These are phyloP conservation scores for Leccinum fallax DNA, from an alignment of 1,284 basidiomycete genomes.

Conservation along the genomic window DNA sequence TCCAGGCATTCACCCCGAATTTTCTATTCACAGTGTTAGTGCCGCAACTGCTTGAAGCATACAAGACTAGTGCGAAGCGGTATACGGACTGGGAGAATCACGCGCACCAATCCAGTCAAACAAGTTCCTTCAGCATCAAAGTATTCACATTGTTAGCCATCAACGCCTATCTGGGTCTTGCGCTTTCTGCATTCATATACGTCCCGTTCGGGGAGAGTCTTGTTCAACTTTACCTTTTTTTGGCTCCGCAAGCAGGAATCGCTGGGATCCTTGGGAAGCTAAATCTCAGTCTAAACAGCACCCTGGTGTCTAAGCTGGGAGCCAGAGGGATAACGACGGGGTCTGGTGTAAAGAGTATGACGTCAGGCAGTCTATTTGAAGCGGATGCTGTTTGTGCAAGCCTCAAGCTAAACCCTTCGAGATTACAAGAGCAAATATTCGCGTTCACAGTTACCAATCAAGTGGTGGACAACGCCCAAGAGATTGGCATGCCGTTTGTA, in stretches of 20 bases:
- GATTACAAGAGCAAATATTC: conserved; percentile 92
- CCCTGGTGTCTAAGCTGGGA: conserved; percentile 21
- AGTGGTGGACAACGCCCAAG: conserved; percentile 79
- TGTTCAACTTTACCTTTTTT: conserved; percentile 50
- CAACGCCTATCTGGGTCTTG: conserved; percentile 87
- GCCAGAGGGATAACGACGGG: conserved; percentile 18
- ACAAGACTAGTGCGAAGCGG: conserved; percentile 67
- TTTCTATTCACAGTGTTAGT: conserved; percentile 83
- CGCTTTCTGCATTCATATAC: conserved; percentile 87
- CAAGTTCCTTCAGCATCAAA: conserved; percentile 86
- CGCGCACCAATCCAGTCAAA: conserved; percentile 74
- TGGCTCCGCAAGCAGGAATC: conserved; percentile 20
- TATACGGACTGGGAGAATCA: conserved; percentile 95
- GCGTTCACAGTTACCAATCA: conserved; percentile 95
- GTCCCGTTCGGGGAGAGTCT: conserved; percentile 84
- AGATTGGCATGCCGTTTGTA: conserved; percentile 84
- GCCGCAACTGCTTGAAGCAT: conserved; percentile 81
- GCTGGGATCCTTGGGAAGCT: conserved; percentile 25
- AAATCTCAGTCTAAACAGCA: conserved; percentile 29
- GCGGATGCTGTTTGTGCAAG: conserved; percentile 50
- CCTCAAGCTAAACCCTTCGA: conserved; percentile 62
- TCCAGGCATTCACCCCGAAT: conserved; percentile 79
- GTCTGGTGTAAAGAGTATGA: conserved; percentile 7
- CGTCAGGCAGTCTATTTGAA: conserved; percentile 47
- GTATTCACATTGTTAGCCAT: conserved; percentile 88